phyloP scores from a whole-genome alignment of 2,329 filamentous ascomycete species.

The Canariomyces notabilis region DNA sequence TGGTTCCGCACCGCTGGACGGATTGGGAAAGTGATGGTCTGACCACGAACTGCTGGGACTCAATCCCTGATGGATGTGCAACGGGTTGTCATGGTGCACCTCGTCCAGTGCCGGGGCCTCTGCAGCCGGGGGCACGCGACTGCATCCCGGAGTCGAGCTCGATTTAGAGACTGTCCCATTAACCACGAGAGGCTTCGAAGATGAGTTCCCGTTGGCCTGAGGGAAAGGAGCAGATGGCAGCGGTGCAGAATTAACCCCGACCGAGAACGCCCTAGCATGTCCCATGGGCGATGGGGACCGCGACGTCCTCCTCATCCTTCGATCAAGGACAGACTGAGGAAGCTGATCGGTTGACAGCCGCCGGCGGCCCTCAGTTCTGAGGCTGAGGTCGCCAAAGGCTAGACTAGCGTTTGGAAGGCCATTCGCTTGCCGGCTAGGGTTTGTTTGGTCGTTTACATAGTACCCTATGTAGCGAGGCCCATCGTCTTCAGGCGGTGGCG shows the following conservation, averaged over 20 bases:
- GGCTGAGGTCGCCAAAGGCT: slow-evolving; percentile 44
- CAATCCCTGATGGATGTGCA: slow-evolving; percentile 34
- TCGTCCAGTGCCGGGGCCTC: slow-evolving; percentile 30
- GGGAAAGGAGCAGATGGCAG: slow-evolving; percentile 37
- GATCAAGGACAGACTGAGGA: slow-evolving; percentile 49
- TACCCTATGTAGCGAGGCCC: slow-evolving; percentile 36
- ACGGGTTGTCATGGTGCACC: slow-evolving; percentile 33
- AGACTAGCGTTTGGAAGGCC: slow-evolving; percentile 36
- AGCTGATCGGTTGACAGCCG: slow-evolving; percentile 50
- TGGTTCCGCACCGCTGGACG: slow-evolving; percentile 22
- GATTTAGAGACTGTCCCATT: slow-evolving; percentile 37
- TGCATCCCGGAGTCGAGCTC: slow-evolving; percentile 23
- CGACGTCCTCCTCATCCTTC: slow-evolving; percentile 48
- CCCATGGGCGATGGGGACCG: slow-evolving; percentile 53
- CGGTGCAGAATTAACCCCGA: slow-evolving; percentile 37
- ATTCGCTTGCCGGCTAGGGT: slow-evolving; percentile 24
- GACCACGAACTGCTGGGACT: slow-evolving; percentile 23
- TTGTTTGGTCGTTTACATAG: slow-evolving; percentile 32
- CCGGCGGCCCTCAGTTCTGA: slow-evolving; percentile 37
- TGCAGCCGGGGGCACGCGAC: slow-evolving; percentile 24
- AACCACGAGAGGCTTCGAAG: slow-evolving; percentile 37
- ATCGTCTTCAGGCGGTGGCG: slow-evolving; percentile 47
- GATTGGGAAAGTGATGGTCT: slow-evolving; percentile 18
- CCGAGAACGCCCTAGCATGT: slow-evolving; percentile 42
- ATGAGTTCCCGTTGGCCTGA: slow-evolving; percentile 30